These are phyloP conservation scores for Candida coquimbonensis DNA, from an alignment of 805 yeast species.

Conservation along the genomic window DNA sequence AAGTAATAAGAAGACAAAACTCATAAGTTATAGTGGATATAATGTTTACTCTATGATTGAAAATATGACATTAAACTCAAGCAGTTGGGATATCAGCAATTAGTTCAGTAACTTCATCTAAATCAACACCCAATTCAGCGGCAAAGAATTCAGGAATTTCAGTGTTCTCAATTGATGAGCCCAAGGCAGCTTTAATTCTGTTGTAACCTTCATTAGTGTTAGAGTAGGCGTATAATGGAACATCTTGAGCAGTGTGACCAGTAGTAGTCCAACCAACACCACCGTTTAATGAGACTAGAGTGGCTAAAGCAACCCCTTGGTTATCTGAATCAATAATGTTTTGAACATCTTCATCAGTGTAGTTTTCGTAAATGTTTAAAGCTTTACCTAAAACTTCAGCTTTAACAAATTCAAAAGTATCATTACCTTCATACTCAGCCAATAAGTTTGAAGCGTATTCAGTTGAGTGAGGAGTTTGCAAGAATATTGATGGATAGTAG, in stretches of 20 bases:
- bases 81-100: constrained; percentile 35
- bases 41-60: too few relatives aligned
- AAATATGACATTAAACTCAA: neutral
- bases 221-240: constrained; percentile 76
- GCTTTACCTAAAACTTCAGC: constrained; percentile 42
- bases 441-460: constrained; percentile 54
- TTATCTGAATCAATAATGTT: constrained; percentile 30
- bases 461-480: constrained; percentile 64
- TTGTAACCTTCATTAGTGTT: constrained; percentile 43
- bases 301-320: constrained; percentile 43
- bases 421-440: constrained; percentile 25
- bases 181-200: constrained; percentile 41
- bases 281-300: constrained; percentile 66
- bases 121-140: constrained; percentile 38
- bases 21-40: too few relatives aligned
- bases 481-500: constrained; percentile 76
- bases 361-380: constrained; percentile 16
- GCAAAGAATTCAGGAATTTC: constrained; percentile 78
- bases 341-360: constrained; percentile 42
- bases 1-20: too few relatives aligned
- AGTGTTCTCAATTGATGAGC: constrained; percentile 80
- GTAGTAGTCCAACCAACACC: constrained; percentile 93
- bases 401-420: constrained; percentile 39
- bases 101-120: constrained; percentile 41
- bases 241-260: constrained; percentile 94